Percentiles rank a stretch among this genome's conserved stretches.
Evolutionary conservation across 225 moss, liverwort and hornwort genomes (phyloP).

Genomic region (Pseudisothecium myosuroides): DNA sequence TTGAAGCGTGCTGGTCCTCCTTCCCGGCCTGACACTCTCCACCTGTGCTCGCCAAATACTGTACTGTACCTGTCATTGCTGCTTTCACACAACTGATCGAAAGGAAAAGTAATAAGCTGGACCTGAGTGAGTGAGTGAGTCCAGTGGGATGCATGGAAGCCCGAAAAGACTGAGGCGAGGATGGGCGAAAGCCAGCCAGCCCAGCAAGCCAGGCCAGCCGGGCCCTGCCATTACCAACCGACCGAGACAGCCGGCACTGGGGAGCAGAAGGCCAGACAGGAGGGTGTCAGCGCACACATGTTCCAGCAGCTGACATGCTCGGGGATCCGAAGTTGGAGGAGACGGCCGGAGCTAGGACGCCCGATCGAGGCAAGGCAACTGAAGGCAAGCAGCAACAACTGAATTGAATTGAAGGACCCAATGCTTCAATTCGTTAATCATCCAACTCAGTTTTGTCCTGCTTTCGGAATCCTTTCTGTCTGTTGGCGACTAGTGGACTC

Average conservation of each 20-base stretch:
- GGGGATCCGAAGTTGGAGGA: background rate
- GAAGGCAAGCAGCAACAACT: background rate
- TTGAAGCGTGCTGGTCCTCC: background rate
- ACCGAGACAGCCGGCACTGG: background rate
- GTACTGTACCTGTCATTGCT: background rate
- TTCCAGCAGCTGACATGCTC: background rate
- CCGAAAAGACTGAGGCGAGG: background rate
- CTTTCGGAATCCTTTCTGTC: background rate
- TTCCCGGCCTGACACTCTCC: background rate
- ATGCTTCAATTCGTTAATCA: background rate
- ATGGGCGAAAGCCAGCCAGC: background rate
- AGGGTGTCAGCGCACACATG: conserved; percentile 1
- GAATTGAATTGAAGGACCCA: too few species aligned
- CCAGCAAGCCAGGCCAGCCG: background rate
- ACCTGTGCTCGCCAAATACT: background rate
- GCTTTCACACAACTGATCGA: background rate
- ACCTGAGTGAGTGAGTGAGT: too few species aligned
- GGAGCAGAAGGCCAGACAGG: background rate
- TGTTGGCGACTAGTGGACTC: background rate
- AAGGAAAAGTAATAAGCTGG: background rate
- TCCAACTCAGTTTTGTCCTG: background rate
- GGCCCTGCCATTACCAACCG: background rate
- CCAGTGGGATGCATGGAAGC: background rate
- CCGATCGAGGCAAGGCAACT: background rate
- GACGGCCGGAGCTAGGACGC: too few species aligned